These are phyloP conservation scores for Daldinia sp. DNA, from an alignment of 2,329 filamentous ascomycete species.

Conservation along the genomic window DNA sequence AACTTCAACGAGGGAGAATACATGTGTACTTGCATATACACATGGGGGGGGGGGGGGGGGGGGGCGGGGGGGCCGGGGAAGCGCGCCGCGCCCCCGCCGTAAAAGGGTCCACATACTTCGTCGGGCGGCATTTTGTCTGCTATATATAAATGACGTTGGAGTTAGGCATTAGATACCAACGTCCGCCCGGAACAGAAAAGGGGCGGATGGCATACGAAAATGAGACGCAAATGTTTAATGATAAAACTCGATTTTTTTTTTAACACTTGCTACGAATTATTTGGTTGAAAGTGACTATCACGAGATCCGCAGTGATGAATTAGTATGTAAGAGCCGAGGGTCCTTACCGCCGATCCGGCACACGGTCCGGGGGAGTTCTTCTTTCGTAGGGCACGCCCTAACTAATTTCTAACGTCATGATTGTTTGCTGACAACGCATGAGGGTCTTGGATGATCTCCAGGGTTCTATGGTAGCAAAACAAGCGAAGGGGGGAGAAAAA, in stretches of 20 bases:
- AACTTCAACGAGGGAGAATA: conserved; percentile 25
- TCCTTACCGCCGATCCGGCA: conserved; percentile 1
- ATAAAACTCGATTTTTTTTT: conserved; percentile 25
- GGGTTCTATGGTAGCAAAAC: not conserved
- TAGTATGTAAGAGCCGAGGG: not conserved
- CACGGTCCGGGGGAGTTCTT: not conserved
- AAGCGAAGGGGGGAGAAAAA: not conserved
- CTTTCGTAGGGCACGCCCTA: not conserved
- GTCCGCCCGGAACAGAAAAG: conserved; percentile 40
- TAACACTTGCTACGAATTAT: not conserved
- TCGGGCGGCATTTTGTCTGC: conserved; percentile 38
- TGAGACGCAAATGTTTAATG: conserved; percentile 48
- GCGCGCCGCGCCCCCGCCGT: conserved; percentile 21
- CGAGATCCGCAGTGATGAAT: not conserved
- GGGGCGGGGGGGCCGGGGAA: too few species aligned
- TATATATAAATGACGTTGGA: conserved; percentile 41
- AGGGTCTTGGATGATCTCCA: conserved; percentile 1
- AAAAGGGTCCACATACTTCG: conserved; percentile 22
- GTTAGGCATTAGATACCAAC: conserved; percentile 50
- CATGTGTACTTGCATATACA: conserved; percentile 22
- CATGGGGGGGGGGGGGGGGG: conserved; percentile 20
- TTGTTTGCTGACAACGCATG: not conserved
- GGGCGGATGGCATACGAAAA: conserved; percentile 49
- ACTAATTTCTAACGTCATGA: conserved; percentile 1
- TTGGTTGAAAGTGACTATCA: not conserved